Conservation (phyloP, 179 eudicot species). For the Amaranthus tricolor region DNA sequence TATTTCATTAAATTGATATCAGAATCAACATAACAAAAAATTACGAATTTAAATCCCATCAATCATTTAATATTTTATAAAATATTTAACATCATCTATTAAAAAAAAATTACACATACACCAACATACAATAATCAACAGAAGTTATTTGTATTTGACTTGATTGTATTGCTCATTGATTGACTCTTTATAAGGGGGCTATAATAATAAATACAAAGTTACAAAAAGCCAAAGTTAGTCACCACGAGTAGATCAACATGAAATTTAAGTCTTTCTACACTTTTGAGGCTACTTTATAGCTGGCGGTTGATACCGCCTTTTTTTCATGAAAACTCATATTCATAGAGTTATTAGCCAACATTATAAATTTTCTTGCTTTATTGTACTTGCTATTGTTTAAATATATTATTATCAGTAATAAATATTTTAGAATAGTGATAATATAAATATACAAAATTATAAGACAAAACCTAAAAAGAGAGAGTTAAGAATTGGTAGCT, state of each 20-base stretch:
- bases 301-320: slow-evolving; percentile 7
- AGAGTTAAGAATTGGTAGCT: background rate
- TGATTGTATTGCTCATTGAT: slow-evolving; percentile 8
- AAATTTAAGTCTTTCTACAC: slow-evolving; percentile 8
- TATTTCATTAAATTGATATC: no score
- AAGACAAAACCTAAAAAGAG: background rate
- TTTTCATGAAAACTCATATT: background rate
- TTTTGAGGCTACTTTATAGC: slow-evolving; percentile 11
- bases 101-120: no score
- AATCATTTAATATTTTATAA: no score
- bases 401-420: no score
- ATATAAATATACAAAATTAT: no score
- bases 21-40: no score
- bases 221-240: slow-evolving; percentile 9
- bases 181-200: background rate
- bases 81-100: no score
- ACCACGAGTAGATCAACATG: slow-evolving; percentile 8
- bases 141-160: no score
- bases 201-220: slow-evolving; percentile 5
- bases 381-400: background rate
- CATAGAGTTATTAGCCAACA: slow-evolving; percentile 1
- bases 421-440: no score
- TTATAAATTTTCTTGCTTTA: no score
- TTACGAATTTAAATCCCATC: no score
- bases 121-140: no score